Percentiles rank a stretch among this genome's conserved stretches.
These are phyloP conservation scores for Coemansia sp. DNA, from an alignment of 192 early-diverging fungal species.

Conservation along the genomic window DNA sequence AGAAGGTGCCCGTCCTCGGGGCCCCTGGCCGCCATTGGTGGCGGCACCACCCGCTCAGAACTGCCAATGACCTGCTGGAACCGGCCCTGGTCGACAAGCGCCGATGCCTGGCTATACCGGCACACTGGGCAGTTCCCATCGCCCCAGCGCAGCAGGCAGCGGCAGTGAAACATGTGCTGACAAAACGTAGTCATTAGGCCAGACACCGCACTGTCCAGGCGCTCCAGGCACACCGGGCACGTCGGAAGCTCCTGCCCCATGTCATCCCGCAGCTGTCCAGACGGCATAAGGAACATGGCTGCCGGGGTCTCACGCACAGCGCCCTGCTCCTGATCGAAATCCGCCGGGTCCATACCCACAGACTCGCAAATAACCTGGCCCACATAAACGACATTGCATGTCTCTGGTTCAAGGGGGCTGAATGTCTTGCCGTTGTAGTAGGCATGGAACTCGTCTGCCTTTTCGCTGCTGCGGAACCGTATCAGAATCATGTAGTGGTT, in stretches of 20 bases:
- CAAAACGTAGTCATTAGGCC: slow-evolving; percentile 89
- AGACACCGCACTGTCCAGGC: slow-evolving; percentile 85
- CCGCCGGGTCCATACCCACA: slow-evolving; percentile 33
- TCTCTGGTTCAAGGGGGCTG: slow-evolving; percentile 80
- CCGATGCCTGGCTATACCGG: slow-evolving; percentile 61
- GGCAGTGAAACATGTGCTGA: slow-evolving; percentile 93
- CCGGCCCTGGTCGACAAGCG: slow-evolving; percentile 34
- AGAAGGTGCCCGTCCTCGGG: too few relatives aligned
- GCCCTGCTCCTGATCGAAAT: background rate
- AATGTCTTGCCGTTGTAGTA: slow-evolving; percentile 83
- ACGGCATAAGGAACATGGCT: slow-evolving; percentile 21
- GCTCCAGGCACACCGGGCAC: slow-evolving; percentile 94
- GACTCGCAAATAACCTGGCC: slow-evolving; percentile 62
- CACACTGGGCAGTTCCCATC: slow-evolving; percentile 90
- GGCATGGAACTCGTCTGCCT: slow-evolving; percentile 62
- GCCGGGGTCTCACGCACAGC: slow-evolving; percentile 6
- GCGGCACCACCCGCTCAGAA: background rate
- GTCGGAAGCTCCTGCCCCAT: slow-evolving; percentile 67
- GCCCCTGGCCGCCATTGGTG: too few relatives aligned
- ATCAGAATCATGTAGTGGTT: slow-evolving; percentile 87
- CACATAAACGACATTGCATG: slow-evolving; percentile 78
- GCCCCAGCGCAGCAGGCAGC: slow-evolving; percentile 88
- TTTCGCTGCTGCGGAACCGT: slow-evolving; percentile 58
- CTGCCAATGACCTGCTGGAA: slow-evolving; percentile 8
- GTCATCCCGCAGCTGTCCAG: background rate